Conservation (phyloP, 2,329 filamentous ascomycete species). For the Penicillium sp. region DNA sequence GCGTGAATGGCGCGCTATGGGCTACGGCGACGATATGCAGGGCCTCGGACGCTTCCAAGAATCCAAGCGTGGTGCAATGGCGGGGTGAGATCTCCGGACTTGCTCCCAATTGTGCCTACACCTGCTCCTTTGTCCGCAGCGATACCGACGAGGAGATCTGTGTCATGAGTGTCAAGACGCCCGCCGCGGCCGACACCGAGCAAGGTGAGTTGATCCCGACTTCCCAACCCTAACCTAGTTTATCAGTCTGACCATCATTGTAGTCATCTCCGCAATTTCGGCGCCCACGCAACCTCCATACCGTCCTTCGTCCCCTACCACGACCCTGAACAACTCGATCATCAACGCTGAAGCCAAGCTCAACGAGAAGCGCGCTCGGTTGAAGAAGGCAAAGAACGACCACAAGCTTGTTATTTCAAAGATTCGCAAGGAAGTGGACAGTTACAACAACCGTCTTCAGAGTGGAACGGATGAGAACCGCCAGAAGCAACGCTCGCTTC, state of each 20-base stretch:
- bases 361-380: conserved; percentile 53
- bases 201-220: conserved; percentile 44
- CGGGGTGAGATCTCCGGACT: conserved; percentile 60
- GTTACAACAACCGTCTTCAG: conserved; percentile 52
- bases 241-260: conserved; percentile 8
- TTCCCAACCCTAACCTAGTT: not conserved
- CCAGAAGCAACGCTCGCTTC: conserved; percentile 56
- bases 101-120: conserved; percentile 59
- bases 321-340: conserved; percentile 60
- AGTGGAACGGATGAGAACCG: conserved; percentile 57
- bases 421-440: conserved; percentile 58
- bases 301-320: conserved; percentile 58
- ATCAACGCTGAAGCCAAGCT: conserved; percentile 56
- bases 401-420: conserved; percentile 54
- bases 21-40: conserved; percentile 53
- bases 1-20: conserved; percentile 61
- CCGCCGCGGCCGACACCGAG: conserved; percentile 53
- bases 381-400: conserved; percentile 56
- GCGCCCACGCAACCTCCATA: conserved; percentile 53
- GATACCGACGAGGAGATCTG: conserved; percentile 54
- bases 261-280: conserved; percentile 35
- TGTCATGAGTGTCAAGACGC: conserved; percentile 57
- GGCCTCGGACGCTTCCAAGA: conserved; percentile 41
- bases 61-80: conserved; percentile 47
- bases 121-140: conserved; percentile 56